These are phyloP conservation scores for Nemania serpens DNA, from an alignment of 2,329 filamentous ascomycete species.

Conservation along the genomic window DNA sequence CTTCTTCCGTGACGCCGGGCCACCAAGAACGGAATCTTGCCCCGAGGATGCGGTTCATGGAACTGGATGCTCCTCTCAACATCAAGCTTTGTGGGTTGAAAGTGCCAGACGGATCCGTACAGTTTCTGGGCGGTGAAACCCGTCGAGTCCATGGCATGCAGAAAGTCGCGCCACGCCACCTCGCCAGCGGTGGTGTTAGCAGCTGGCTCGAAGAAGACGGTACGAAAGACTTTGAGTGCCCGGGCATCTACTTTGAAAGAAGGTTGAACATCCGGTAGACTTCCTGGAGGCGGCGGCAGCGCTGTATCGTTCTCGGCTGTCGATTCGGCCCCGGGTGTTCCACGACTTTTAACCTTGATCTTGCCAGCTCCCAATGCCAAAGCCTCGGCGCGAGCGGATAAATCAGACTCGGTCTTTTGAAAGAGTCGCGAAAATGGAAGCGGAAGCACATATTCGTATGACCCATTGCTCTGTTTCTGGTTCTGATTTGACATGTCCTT, in stretches of 20 bases:
- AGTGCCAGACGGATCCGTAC: constrained; percentile 66
- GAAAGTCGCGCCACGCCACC: constrained; percentile 57
- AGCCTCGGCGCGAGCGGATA: constrained; percentile 14
- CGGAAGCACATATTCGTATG: neutral
- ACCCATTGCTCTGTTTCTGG: neutral
- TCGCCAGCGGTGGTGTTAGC: constrained; percentile 49
- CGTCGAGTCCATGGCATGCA: constrained; percentile 54
- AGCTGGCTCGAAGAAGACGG: constrained; percentile 48
- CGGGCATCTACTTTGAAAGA: constrained; percentile 39
- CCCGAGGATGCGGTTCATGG: constrained; percentile 62
- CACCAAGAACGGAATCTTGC: constrained; percentile 54
- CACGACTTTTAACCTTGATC: constrained; percentile 22
- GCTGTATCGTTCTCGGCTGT: constrained; percentile 1
- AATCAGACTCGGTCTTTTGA: constrained; percentile 3
- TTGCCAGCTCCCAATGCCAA: constrained; percentile 6
- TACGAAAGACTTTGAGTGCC: constrained; percentile 44
- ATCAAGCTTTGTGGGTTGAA: constrained; percentile 46
- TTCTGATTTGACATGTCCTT: constrained; percentile 29
- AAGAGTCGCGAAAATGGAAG: constrained; percentile 10
- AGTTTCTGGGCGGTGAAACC: constrained; percentile 61
- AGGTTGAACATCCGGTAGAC: constrained; percentile 5
- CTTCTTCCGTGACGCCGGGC: constrained; percentile 55
- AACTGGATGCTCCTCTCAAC: constrained; percentile 59
- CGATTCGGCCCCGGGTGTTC: neutral
- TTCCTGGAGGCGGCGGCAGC: constrained; percentile 1